Evolutionary conservation across 1,139 yeast species (phyloP).

Genomic region (Geotrichum citri-aurantii): DNA sequence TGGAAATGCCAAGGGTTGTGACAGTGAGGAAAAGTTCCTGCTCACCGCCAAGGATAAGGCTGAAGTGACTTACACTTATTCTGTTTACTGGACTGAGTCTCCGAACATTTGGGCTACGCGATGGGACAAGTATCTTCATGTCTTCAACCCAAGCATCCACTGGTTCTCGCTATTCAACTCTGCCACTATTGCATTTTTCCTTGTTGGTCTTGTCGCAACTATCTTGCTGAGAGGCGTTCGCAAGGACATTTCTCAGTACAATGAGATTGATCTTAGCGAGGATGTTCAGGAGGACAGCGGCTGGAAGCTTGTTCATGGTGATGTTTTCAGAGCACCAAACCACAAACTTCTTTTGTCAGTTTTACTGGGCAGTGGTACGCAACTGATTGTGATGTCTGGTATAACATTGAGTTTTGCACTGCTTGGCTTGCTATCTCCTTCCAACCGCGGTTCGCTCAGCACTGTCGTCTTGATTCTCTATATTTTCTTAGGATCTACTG

Average conservation of each 20-base stretch:
- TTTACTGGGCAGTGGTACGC: conserved; percentile 83
- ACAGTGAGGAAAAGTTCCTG: conserved; percentile 26
- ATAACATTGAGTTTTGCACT: conserved; percentile 77
- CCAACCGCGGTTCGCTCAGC: conserved; percentile 88
- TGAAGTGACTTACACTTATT: conserved; percentile 54
- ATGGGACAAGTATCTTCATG: conserved; percentile 95
- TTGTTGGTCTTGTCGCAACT: conserved; percentile 74
- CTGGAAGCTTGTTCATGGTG: conserved; percentile 96
- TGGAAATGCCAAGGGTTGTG: conserved; percentile 28
- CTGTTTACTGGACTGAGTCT: conserved; percentile 61
- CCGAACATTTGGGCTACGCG: conserved; percentile 95
- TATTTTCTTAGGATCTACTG: conserved; percentile 70
- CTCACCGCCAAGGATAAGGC: conserved; percentile 37
- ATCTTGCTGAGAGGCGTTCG: conserved; percentile 73
- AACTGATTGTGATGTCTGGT: conserved; percentile 69
- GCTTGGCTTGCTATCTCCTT: conserved; percentile 85
- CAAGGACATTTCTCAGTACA: conserved; percentile 81
- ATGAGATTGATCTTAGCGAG: conserved; percentile 73
- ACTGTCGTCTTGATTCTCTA: conserved; percentile 83
- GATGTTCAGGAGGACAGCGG: conserved; percentile 93
- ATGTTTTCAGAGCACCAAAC: conserved; percentile 82
- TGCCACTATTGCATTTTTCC: conserved; percentile 68
- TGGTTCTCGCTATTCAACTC: conserved; percentile 91
- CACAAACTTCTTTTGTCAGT: conserved; percentile 68
- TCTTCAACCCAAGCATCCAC: conserved; percentile 86